These are phyloP conservation scores for Danielozyma ontarioensis DNA, from an alignment of 805 yeast genomes.

Conservation along the genomic window DNA sequence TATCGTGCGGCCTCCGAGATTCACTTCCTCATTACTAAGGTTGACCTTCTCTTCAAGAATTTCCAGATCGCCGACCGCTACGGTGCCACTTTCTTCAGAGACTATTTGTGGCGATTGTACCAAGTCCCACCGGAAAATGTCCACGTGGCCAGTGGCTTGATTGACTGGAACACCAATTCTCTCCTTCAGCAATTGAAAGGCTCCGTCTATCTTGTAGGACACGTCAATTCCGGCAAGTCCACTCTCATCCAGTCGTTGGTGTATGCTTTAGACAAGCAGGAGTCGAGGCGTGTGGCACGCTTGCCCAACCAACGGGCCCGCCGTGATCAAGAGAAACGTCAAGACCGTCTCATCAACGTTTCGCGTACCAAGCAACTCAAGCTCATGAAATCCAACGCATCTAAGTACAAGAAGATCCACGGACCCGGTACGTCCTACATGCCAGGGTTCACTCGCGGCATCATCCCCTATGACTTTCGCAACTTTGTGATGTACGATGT, in stretches of 20 bases:
- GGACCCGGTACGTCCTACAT: constrained; percentile 48
- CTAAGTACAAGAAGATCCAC: constrained; percentile 3
- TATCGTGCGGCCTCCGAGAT: constrained; percentile 29
- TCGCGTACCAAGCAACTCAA: not conserved
- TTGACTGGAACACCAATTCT: constrained; percentile 46
- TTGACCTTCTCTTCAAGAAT: constrained; percentile 39
- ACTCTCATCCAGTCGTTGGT: constrained; percentile 48
- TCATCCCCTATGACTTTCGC: constrained; percentile 27
- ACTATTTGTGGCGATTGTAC: constrained; percentile 27
- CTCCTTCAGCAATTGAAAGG: constrained; percentile 34
- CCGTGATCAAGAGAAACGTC: not conserved
- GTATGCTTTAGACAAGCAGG: constrained; percentile 7
- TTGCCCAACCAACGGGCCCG: not conserved
- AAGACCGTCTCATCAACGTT: too few species aligned
- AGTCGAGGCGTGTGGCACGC: not conserved
- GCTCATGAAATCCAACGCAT: not conserved
- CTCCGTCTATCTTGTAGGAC: constrained; percentile 53
- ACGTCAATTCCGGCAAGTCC: constrained; percentile 68
- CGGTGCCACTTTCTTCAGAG: constrained; percentile 25
- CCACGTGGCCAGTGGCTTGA: constrained; percentile 44
- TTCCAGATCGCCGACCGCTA: constrained; percentile 18
- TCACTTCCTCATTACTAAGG: constrained; percentile 37
- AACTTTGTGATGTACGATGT: constrained; percentile 35
- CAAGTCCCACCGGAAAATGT: constrained; percentile 37
- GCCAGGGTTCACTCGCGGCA: constrained; percentile 69